Evolutionary conservation across 1,284 basidiomycete species (phyloP).

Genomic region (Leccinum cinnamomeum): DNA sequence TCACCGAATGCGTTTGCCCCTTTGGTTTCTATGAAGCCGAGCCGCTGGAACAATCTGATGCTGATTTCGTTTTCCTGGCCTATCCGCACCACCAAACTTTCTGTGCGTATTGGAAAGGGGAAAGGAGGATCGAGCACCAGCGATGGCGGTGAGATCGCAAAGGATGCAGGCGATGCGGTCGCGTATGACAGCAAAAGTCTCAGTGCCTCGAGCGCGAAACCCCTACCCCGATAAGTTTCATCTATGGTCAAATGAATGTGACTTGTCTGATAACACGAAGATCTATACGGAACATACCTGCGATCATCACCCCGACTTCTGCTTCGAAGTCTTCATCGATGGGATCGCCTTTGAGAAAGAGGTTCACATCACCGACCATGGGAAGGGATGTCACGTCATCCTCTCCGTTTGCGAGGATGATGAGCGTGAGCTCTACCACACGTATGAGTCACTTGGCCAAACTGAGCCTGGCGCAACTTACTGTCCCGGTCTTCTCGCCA

Average conservation of each 20-base stretch:
- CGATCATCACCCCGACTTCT: conserved; percentile 85
- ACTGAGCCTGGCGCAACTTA: conserved; percentile 26
- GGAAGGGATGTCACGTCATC: conserved; percentile 46
- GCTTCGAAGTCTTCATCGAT: conserved; percentile 50
- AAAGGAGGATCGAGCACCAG: conserved; percentile 17
- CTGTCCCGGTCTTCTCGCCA: conserved; percentile 91
- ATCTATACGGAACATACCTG: conserved; percentile 44
- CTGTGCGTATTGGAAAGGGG: conserved; percentile 40
- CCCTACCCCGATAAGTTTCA: conserved; percentile 58
- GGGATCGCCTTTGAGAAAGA: conserved; percentile 71
- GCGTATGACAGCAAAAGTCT: conserved; percentile 65
- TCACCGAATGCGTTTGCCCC: conserved; percentile 50
- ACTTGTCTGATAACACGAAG: conserved; percentile 1
- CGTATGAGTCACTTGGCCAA: background rate
- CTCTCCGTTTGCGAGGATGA: conserved; percentile 61
- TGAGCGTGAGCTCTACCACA: conserved; percentile 84
- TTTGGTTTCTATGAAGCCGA: conserved; percentile 50
- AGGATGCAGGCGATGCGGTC: conserved; percentile 36
- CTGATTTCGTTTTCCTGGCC: conserved; percentile 52
- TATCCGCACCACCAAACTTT: conserved; percentile 55
- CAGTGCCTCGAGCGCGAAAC: conserved; percentile 66
- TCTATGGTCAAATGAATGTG: conserved; percentile 42
- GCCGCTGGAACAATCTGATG: conserved; percentile 44
- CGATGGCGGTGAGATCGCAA: conserved; percentile 9
- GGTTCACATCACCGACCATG: conserved; percentile 93